These are phyloP conservation scores for Astragalus membranaceus DNA, from an alignment of 306 rosid species.

Conservation along the genomic window DNA sequence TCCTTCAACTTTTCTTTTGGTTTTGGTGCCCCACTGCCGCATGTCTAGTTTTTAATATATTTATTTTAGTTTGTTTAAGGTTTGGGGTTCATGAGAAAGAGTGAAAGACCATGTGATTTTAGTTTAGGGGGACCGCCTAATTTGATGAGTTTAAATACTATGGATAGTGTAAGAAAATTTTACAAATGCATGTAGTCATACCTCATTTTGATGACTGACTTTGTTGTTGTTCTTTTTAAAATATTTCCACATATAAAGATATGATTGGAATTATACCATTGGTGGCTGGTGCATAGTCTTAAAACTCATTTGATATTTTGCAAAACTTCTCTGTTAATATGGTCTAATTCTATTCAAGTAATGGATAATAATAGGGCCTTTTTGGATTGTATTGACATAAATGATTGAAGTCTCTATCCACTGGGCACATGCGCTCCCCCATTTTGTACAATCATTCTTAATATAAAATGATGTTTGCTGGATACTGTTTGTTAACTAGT, in stretches of 20 bases:
- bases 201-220: too few species aligned
- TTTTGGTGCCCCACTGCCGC: neutral
- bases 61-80: neutral
- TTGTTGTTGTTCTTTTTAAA: too few species aligned
- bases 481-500: neutral
- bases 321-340: neutral
- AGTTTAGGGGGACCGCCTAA: neutral
- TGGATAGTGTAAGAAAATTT: too few species aligned
- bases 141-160: too few species aligned
- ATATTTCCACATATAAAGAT: too few species aligned
- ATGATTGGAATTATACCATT: too few species aligned
- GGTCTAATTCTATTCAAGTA: neutral
- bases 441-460: neutral
- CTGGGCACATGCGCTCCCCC: neutral
- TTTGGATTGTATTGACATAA: neutral
- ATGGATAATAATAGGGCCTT: neutral
- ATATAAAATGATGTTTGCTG: conserved; percentile 1
- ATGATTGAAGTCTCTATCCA: neutral
- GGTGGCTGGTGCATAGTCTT: too few species aligned
- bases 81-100: neutral
- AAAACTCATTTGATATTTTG: too few species aligned
- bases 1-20: neutral
- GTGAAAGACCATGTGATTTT: neutral
- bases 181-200: too few species aligned
- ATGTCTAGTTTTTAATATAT: neutral